Evolutionary conservation across 306 rosid genomes (phyloP).

Genomic region (Alnus glutinosa): DNA sequence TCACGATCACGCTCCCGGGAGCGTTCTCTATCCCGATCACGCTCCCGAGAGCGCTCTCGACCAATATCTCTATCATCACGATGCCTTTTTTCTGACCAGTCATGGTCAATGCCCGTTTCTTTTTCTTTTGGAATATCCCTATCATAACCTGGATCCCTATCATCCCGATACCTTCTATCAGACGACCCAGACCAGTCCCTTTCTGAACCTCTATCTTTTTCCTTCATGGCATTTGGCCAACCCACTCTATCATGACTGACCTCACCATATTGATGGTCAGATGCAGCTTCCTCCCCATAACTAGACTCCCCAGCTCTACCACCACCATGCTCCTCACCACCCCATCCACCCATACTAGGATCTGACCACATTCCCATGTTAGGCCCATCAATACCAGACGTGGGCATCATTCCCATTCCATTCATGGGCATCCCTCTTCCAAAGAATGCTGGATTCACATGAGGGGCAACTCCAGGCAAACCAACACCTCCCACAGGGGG

Average conservation of each 20-base stretch:
- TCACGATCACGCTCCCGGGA: constrained; percentile 67
- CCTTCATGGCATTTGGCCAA: constrained; percentile 79
- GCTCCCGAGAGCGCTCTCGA: constrained; percentile 66
- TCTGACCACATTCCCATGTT: constrained; percentile 99
- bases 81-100: constrained; percentile 74
- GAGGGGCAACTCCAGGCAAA: constrained; percentile 94
- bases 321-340: constrained; percentile 80
- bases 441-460: constrained; percentile 95
- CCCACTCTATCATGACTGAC: constrained; percentile 80
- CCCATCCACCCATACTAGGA: constrained; percentile 97
- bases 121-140: constrained; percentile 85
- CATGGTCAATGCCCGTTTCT: constrained; percentile 64
- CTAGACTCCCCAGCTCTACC: constrained; percentile 92
- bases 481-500: constrained; percentile 90
- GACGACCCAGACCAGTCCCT: constrained; percentile 96
- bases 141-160: constrained; percentile 76
- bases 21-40: constrained; percentile 51
- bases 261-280: constrained; percentile 92
- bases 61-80: constrained; percentile 73
- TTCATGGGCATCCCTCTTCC: constrained; percentile 96
- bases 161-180: constrained; percentile 82
- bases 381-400: constrained; percentile 83
- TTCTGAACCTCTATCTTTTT: constrained; percentile 91
- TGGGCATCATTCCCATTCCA: constrained; percentile 98
- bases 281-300: constrained; percentile 96